These are phyloP conservation scores for Backusella mclennaniae DNA, from an alignment of 192 early-diverging fungal genomes.

Conservation along the genomic window DNA sequence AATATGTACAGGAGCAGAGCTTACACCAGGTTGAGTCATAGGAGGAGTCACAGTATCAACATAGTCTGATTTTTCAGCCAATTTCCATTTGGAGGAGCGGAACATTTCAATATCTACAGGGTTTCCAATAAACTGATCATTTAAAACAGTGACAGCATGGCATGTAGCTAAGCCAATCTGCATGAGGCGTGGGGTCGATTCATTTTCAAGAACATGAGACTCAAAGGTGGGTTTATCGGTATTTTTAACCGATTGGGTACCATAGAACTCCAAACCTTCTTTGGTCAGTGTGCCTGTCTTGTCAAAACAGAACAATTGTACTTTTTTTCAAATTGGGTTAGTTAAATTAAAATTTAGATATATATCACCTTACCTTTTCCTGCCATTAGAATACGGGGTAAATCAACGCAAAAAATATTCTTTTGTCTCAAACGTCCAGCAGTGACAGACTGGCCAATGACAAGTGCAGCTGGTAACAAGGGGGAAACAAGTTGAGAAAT, in stretches of 20 bases:
- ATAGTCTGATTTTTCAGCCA: slow-evolving; percentile 29
- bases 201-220: background rate
- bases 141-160: slow-evolving; percentile 45
- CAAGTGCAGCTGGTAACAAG: slow-evolving; percentile 64
- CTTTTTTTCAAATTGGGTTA: slow-evolving; percentile 31
- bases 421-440: slow-evolving; percentile 52
- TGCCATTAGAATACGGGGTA: slow-evolving; percentile 61
- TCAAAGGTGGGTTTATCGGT: slow-evolving; percentile 17
- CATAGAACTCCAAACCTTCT: slow-evolving; percentile 67
- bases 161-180: slow-evolving; percentile 44
- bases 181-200: slow-evolving; percentile 15
- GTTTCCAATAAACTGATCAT: slow-evolving; percentile 55
- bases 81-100: slow-evolving; percentile 42
- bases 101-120: slow-evolving; percentile 73
- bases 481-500: slow-evolving; percentile 66
- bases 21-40: slow-evolving; percentile 13
- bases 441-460: slow-evolving; percentile 67
- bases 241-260: slow-evolving; percentile 26
- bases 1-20: slow-evolving; percentile 38
- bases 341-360: background rate
- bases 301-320: slow-evolving; percentile 69
- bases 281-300: slow-evolving; percentile 74
- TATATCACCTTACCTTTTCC: slow-evolving; percentile 35
- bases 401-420: slow-evolving; percentile 67
- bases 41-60: slow-evolving; percentile 44